Evolutionary conservation across 2,329 filamentous ascomycete species (phyloP).

Genomic region (Simplicillium aogashimaense): DNA sequence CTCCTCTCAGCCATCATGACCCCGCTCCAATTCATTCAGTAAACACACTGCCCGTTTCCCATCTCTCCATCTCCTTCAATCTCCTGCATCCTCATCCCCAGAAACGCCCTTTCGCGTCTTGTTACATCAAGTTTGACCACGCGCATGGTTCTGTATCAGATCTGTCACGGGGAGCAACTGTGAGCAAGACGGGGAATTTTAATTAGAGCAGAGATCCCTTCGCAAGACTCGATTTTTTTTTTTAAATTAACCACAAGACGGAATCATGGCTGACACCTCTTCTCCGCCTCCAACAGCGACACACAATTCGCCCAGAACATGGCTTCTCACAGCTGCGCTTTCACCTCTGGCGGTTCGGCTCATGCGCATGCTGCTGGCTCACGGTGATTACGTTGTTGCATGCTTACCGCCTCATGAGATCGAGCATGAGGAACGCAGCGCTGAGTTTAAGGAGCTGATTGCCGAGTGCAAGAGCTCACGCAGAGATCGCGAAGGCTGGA

Average conservation of each 20-base stretch:
- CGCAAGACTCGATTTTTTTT: too few relatives aligned
- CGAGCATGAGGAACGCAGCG: constrained; percentile 63
- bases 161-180: too few relatives aligned
- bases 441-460: constrained; percentile 72
- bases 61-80: too few relatives aligned
- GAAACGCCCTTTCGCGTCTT: too few relatives aligned
- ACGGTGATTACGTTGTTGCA: constrained; percentile 84
- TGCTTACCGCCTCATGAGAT: constrained; percentile 73
- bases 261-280: constrained; percentile 18
- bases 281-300: constrained; percentile 36
- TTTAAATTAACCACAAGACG: not conserved
- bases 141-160: too few relatives aligned
- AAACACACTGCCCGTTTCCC: too few relatives aligned
- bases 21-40: too few relatives aligned
- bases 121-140: too few relatives aligned
- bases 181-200: too few relatives aligned
- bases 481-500: constrained; percentile 68
- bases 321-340: constrained; percentile 82
- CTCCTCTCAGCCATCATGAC: not conserved
- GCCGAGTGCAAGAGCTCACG: constrained; percentile 54
- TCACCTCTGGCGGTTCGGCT: constrained; percentile 79
- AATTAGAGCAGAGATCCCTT: too few relatives aligned
- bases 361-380: constrained; percentile 70
- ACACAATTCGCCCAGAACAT: constrained; percentile 71
- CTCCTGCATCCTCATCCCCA: too few relatives aligned